Evolutionary conservation across 805 yeast genomes (phyloP), one percentile per base, ranked within the genome.

Genomic region (Hanseniaspora lachancei): DNA sequence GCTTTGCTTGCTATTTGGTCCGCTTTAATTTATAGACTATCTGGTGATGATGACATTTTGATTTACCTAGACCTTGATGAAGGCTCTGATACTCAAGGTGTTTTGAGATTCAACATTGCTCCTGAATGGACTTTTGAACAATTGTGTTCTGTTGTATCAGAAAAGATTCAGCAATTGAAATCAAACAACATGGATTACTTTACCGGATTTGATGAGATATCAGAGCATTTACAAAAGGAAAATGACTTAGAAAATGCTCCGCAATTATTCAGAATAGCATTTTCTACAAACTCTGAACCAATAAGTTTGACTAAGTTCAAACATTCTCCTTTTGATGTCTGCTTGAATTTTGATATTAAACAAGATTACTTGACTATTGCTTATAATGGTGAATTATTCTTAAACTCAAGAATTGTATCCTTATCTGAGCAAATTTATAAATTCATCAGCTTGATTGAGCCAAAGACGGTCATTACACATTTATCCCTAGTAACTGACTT

Each of bases 11-110:
- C 55, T 20, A 62, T 66, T 7, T 86, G 83, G 66, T 79, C 84
- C 24, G 79, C 84, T 0, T 74, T 91, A 57, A 75, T 87, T 40
- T 83, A 78, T 68, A 76, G 97, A 64, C 72, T 87, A 48, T 84
- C 96, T 2, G 97, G 97, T 24, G 97, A 91, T 66, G 97, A 91
- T 61, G 97, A 91, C 63, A 82, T 93, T 51, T 82, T 84, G n/a
- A 71, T 91, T 58, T 89, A 83, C 61, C 16, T 53, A 21, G 49
- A 53, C 35, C 41, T 53, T 23, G 39, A 46, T 20, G 55, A 43
- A 9, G 40, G 42, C 6, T 68, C 76, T 27, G 61, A 69, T 2
- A 68, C 68, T 6, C 64, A 70, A 42, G 70, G 72, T 60, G 81
- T 86, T 18, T 66, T 87, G 29, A 76, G 96, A 63, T 71, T 85